A percentile compares a stretch with the other conserved stretches of the same genome.
These are phyloP conservation scores for Nannochloropsis salina DNA, from an alignment of 108 stramenopile genomes.

Conservation along the genomic window DNA sequence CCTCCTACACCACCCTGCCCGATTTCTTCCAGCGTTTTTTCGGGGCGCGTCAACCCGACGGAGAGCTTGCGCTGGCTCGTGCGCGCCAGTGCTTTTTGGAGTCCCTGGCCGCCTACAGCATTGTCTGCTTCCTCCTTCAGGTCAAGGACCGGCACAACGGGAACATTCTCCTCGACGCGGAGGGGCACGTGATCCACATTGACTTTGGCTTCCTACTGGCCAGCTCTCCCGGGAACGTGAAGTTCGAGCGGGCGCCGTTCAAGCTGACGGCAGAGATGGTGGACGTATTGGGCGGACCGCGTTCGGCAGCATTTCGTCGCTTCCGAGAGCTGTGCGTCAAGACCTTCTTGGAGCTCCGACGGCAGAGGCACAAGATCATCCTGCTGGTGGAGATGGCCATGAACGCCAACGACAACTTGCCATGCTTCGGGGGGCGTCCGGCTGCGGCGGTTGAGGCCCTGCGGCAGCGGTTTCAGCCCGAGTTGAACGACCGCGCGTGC, in stretches of 20 bases:
- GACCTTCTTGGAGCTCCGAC: constrained; percentile 68
- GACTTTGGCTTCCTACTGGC: constrained; percentile 56
- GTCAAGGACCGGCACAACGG: constrained; percentile 58
- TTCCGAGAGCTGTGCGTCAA: constrained; percentile 80
- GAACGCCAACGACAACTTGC: constrained; percentile 81
- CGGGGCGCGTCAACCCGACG: constrained; percentile 39
- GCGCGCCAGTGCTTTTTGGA: constrained; percentile 85
- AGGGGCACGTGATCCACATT: constrained; percentile 54
- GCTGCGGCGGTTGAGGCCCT: constrained; percentile 47
- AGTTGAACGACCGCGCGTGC: constrained; percentile 34
- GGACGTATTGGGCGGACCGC: constrained; percentile 86
- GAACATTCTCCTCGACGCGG: constrained; percentile 51
- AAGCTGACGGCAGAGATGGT: constrained; percentile 96
- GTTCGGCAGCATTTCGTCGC: constrained; percentile 67
- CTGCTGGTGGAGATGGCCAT: constrained; percentile 87
- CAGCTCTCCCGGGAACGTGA: constrained; percentile 46
- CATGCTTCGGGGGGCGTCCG: constrained; percentile 81
- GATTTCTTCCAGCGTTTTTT: constrained; percentile 75
- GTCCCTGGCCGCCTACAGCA: constrained; percentile 83
- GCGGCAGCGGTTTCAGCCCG: constrained; percentile 37
- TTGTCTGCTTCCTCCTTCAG: constrained; percentile 69
- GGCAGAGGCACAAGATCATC: constrained; percentile 52
- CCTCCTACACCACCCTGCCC: constrained; percentile 65
- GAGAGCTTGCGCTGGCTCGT: constrained; percentile 29
- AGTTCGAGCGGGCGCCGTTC: constrained; percentile 82